Conservation (phyloP, 1,284 basidiomycete species). For the Rhodotorula mucilaginosa region DNA sequence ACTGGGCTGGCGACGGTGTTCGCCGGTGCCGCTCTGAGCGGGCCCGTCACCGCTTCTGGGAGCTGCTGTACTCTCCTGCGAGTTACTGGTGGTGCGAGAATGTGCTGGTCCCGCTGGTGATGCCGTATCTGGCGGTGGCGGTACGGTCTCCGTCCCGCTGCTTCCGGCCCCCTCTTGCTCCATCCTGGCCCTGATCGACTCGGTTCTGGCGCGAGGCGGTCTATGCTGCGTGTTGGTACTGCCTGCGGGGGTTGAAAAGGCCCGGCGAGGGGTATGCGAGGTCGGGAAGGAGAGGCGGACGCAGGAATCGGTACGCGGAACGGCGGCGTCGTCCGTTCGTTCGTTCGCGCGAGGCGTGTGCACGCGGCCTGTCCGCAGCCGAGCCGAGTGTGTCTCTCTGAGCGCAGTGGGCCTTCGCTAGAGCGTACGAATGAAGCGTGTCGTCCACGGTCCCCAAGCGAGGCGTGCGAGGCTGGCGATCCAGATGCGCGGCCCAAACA, state of each 20-base stretch:
- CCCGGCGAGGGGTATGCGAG: neutral
- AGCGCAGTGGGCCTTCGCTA: no score
- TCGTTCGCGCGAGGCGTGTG: neutral
- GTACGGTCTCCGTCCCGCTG: neutral
- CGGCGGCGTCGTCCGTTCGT: neutral
- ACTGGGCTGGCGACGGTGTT: neutral
- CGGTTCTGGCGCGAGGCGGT: neutral
- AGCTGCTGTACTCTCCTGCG: neutral
- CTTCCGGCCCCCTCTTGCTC: neutral
- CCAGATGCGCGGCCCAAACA: neutral
- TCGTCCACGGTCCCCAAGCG: neutral
- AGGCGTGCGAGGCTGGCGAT: neutral
- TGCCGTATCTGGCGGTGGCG: neutral
- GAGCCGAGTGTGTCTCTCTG: no score
- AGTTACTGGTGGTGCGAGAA: neutral
- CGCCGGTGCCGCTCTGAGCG: neutral
- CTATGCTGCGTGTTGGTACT: no score
- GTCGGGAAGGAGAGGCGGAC: neutral
- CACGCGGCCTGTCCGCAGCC: neutral
- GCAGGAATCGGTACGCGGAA: neutral
- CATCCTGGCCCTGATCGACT: neutral
- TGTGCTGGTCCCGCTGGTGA: neutral
- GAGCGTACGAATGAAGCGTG: no score
- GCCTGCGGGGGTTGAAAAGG: neutral
- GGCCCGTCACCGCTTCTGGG: neutral